Evolutionary conservation across 1,139 yeast genomes (phyloP).

Genomic region (Martiniozyma asiatica): DNA sequence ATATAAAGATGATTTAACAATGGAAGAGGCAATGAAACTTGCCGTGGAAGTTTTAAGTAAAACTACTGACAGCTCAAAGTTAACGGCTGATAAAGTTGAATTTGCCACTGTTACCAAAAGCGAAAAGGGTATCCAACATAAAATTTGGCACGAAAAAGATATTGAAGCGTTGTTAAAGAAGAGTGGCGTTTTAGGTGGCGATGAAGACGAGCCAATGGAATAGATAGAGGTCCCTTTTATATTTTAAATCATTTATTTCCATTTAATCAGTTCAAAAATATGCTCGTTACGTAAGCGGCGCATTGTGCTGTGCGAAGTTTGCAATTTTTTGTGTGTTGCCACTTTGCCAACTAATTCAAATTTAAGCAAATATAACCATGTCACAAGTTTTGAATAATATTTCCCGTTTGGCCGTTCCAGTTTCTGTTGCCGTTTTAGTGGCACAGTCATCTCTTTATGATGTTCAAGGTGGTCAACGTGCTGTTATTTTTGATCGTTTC

Average conservation of each 20-base stretch:
- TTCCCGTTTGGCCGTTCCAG: constrained; percentile 48
- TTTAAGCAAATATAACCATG: too few species aligned
- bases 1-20: constrained; percentile 67
- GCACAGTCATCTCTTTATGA: constrained; percentile 76
- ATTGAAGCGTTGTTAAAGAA: constrained; percentile 16
- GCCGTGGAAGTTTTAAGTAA: constrained; percentile 88
- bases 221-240: too few species aligned
- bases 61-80: constrained; percentile 82
- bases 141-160: neutral
- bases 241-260: too few species aligned
- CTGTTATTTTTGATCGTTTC: constrained; percentile 87
- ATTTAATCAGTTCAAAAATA: too few species aligned
- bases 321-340: too few species aligned
- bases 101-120: constrained; percentile 63
- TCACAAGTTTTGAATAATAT: constrained; percentile 69
- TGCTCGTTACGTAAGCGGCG: too few species aligned
- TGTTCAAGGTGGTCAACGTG: constrained; percentile 92
- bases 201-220: constrained; percentile 32
- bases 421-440: constrained; percentile 53
- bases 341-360: too few species aligned
- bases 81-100: constrained; percentile 82
- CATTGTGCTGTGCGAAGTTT: too few species aligned
- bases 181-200: constrained; percentile 36
- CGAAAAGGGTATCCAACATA: constrained; percentile 29
- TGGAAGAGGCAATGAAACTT: constrained; percentile 74